phyloP scores from a whole-genome alignment of 768 basidiomycete genomes.

The Leccinellum luteum region DNA sequence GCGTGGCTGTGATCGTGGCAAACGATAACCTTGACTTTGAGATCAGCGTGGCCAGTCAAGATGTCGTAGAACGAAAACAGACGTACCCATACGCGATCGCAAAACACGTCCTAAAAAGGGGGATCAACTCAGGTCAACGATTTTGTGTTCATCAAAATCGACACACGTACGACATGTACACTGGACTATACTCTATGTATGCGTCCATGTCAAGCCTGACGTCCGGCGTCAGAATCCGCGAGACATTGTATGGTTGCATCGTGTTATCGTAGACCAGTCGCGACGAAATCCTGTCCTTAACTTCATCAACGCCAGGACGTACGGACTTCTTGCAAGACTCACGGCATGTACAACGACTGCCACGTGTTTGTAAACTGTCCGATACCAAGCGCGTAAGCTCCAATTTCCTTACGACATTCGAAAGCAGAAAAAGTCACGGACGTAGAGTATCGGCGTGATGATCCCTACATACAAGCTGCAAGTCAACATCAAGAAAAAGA shows the following conservation, averaged over 20 bases:
- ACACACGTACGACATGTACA: constrained; percentile 49
- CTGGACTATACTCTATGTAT: constrained; percentile 55
- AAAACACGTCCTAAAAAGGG: constrained; percentile 20
- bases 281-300: constrained; percentile 49
- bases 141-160: not conserved
- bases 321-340: constrained; percentile 14
- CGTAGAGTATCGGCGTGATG: constrained; percentile 38
- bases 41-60: constrained; percentile 16
- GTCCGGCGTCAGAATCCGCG: constrained; percentile 51
- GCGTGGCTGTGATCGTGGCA: constrained; percentile 57
- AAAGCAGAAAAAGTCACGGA: constrained; percentile 42
- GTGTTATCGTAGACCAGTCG: constrained; percentile 62
- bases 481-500: not conserved
- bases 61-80: not conserved
- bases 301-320: not conserved
- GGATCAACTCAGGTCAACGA: not conserved
- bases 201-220: constrained; percentile 51
- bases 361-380: constrained; percentile 59
- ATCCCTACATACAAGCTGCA: constrained; percentile 21
- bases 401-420: constrained; percentile 28
- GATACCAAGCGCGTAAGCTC: not conserved
- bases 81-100: constrained; percentile 33
- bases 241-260: constrained; percentile 55
- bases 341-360: constrained; percentile 59
- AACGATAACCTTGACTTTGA: constrained; percentile 73